phyloP scores from a whole-genome alignment of 768 basidiomycete species.

The Termitomyces sp. region DNA sequence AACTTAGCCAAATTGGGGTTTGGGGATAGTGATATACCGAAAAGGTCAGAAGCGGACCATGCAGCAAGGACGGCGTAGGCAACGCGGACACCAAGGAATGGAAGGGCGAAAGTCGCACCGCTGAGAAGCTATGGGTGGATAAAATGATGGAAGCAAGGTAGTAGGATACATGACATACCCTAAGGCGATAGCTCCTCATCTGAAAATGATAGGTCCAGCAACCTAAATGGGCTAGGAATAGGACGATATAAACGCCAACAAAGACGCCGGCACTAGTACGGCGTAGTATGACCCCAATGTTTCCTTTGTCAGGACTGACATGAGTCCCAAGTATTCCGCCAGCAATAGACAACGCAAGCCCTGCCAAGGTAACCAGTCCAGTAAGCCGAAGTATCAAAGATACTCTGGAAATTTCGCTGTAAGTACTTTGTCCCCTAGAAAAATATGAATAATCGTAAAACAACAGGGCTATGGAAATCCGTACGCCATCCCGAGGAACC shows the following conservation, averaged over 20 bases:
- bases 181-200: constrained; percentile 39
- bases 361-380: constrained; percentile 31
- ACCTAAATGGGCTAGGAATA: constrained; percentile 34
- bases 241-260: constrained; percentile 32
- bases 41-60: constrained; percentile 47
- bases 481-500: constrained; percentile 48
- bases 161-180: constrained; percentile 23
- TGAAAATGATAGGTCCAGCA: constrained; percentile 42
- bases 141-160: neutral
- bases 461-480: constrained; percentile 11
- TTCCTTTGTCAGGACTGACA: constrained; percentile 23
- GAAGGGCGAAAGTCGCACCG: constrained; percentile 49
- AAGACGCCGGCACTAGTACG: constrained; percentile 38
- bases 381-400: constrained; percentile 29
- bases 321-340: constrained; percentile 41
- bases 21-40: constrained; percentile 29
- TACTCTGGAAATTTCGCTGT: constrained; percentile 42
- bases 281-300: constrained; percentile 32
- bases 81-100: constrained; percentile 53
- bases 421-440: constrained; percentile 43
- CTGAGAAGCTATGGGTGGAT: constrained; percentile 41
- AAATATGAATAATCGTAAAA: constrained; percentile 14
- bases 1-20: constrained; percentile 45
- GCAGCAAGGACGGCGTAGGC: constrained; percentile 55
- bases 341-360: constrained; percentile 36